Evolutionary conservation across 108 stramenopile species (phyloP).

Genomic region (Fragilariopsis cylindrus): DNA sequence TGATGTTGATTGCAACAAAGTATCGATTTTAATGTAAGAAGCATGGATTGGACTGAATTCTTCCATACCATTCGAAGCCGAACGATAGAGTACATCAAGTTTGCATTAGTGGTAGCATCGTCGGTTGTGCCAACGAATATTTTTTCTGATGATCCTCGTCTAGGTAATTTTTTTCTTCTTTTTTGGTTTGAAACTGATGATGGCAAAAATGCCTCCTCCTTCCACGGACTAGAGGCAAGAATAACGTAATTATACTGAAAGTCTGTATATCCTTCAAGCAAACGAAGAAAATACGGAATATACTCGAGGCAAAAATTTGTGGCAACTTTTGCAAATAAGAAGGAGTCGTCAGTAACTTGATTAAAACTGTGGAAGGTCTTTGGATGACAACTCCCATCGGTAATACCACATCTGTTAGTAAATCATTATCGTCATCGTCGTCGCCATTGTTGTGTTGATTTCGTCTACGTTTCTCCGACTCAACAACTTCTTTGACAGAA

Average conservation of each 20-base stretch:
- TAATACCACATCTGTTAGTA: not conserved
- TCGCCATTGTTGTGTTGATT: not conserved
- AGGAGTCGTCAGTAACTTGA: conserved; percentile 5
- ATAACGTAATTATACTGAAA: conserved; percentile 55
- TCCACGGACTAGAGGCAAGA: conserved; percentile 36
- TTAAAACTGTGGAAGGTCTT: conserved; percentile 14
- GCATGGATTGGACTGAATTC: conserved; percentile 17
- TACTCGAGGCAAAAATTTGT: conserved; percentile 46
- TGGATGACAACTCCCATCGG: conserved; percentile 22
- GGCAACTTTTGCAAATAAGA: conserved; percentile 32
- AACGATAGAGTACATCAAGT: conserved; percentile 31
- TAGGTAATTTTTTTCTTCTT: not conserved
- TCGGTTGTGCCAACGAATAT: not conserved
- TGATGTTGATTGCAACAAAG: not conserved
- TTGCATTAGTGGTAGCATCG: conserved; percentile 18
- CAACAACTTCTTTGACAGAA: conserved; percentile 36
- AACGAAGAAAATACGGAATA: conserved; percentile 64
- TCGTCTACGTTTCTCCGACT: conserved; percentile 27
- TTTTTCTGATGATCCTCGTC: not conserved
- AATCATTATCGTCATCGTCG: not conserved
- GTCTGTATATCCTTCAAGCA: conserved; percentile 59
- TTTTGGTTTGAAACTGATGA: not conserved
- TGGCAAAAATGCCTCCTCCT: conserved; percentile 7
- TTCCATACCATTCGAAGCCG: conserved; percentile 34
- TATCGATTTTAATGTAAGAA: conserved; percentile 11